A percentile compares a stretch with the other conserved stretches of the same genome.
phyloP scores from a whole-genome alignment of 2,329 filamentous ascomycete genomes.

The Bimuria novae-zelandiae region DNA sequence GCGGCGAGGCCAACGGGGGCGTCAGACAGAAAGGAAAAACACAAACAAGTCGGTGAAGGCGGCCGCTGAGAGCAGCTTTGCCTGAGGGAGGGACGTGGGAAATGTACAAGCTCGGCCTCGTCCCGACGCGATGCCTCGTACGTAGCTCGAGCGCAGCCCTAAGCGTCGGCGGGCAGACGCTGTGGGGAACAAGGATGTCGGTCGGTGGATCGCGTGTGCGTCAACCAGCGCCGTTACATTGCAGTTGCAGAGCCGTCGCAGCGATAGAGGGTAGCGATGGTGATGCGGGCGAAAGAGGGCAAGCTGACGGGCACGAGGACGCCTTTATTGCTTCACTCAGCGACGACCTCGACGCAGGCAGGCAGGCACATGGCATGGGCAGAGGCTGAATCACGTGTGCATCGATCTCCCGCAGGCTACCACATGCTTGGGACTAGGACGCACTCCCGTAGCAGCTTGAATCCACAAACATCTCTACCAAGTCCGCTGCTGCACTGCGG shows the following conservation, averaged over 20 bases:
- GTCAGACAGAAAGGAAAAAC: conserved; percentile 23
- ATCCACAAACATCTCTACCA: too few species aligned
- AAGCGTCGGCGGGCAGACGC: too few species aligned
- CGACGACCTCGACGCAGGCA: neutral
- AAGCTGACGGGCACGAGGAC: neutral
- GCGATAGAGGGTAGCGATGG: neutral
- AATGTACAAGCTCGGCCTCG: conserved; percentile 24
- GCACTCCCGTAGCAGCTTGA: too few species aligned
- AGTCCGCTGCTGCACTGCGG: too few species aligned
- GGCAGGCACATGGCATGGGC: too few species aligned
- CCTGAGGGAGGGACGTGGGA: conserved; percentile 16
- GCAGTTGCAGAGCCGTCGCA: too few species aligned
- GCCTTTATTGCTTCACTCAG: neutral
- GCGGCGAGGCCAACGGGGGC: too few species aligned
- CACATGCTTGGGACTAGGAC: too few species aligned
- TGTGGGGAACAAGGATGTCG: conserved; percentile 19
- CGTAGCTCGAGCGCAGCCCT: conserved; percentile 28
- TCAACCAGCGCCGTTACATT: too few species aligned
- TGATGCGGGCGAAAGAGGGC: neutral
- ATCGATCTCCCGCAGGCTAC: neutral
- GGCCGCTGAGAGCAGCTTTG: conserved; percentile 26
- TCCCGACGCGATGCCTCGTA: conserved; percentile 15
- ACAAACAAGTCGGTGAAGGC: conserved; percentile 21
- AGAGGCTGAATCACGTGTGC: conserved; percentile 4
- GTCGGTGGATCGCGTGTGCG: conserved; percentile 12